Evolutionary conservation across 2,329 filamentous ascomycete genomes (phyloP).

Genomic region (Beauveria sp.): DNA sequence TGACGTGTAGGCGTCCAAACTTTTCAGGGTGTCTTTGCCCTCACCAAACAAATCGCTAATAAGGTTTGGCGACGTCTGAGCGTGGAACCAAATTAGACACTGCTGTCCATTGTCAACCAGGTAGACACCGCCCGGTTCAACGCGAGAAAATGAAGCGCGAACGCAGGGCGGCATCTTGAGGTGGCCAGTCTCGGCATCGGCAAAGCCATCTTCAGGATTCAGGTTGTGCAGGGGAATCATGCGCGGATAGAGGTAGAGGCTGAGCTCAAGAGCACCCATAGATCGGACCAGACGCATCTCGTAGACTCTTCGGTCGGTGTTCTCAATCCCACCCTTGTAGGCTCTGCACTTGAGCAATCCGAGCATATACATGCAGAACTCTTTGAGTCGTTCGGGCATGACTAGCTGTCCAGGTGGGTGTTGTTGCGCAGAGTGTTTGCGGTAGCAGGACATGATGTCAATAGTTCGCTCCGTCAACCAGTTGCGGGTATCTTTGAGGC

Average conservation of each 20-base stretch:
- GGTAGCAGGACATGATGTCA: slow-evolving; percentile 83
- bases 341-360: slow-evolving; percentile 83
- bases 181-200: slow-evolving; percentile 78
- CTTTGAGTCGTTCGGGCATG: slow-evolving; percentile 90
- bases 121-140: slow-evolving; percentile 91
- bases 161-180: slow-evolving; percentile 74
- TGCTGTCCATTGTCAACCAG: slow-evolving; percentile 92
- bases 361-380: slow-evolving; percentile 94
- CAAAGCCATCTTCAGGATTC: slow-evolving; percentile 78
- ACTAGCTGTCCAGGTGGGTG: slow-evolving; percentile 90
- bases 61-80: slow-evolving; percentile 85
- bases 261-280: slow-evolving; percentile 79
- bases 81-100: slow-evolving; percentile 85
- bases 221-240: slow-evolving; percentile 91
- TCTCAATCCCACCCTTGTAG: slow-evolving; percentile 87
- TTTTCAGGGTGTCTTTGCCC: slow-evolving; percentile 59
- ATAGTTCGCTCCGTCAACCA: slow-evolving; percentile 85
- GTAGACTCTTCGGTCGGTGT: slow-evolving; percentile 81
- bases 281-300: slow-evolving; percentile 85
- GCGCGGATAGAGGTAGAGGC: slow-evolving; percentile 87
- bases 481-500: slow-evolving; percentile 77
- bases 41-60: slow-evolving; percentile 84
- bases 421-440: slow-evolving; percentile 80
- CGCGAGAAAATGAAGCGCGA: slow-evolving; percentile 75
- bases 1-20: slow-evolving; percentile 73